Evolutionary conservation across 139 green algal genomes (phyloP), one percentile per base, ranked within the genome.

Genomic region (Pseudopediastrum boryanum): DNA sequence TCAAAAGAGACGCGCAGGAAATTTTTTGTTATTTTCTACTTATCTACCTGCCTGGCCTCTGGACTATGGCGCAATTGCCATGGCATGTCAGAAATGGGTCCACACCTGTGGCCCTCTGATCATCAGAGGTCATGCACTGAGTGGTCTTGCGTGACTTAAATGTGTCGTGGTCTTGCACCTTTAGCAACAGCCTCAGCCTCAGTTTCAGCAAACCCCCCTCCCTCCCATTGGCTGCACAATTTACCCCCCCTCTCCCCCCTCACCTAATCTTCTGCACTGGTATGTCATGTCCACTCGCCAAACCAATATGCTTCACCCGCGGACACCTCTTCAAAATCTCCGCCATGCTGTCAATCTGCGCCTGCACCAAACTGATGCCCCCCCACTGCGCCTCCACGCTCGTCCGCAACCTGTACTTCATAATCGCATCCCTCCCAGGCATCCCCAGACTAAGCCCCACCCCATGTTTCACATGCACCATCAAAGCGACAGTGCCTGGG

Each of bases 241-340:
- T n/a, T 56, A 16, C 46, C 16, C 13, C 46, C 12, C 46, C 13
- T 16, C 12, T n/a, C 13, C 13, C 23, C 25, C 31, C 73, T 65
- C 41, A 80, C 73, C 42, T 58, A 6, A 80, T 48, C 19, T 42
- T 7, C 19, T 51, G 48, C 76, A 82, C 19, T 27, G 76, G 76
- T 6, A 82, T 63, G 76, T 82, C 76, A 25, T 82, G 76, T 23
- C 76, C 76, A 43, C 64, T 76, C 39, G 64, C 64, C 25, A 82
- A 19, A 2, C 21, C 76, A 8, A 82, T 76, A n/a, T 82, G 76
- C 3, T 33, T 76, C 2, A 61, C 64, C 8, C n/a, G 2, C 3
- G 76, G 76, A 65, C 76, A 82, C 39, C 76, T 64, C 31, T 4
- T 46, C 23, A 81, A 38, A 5, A 75, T 46, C 75, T 81, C 75